Base-by-base conservation (phyloP, 1,284 basidiomycete species). In the Cutaneotrichosporon sp. region DNA sequence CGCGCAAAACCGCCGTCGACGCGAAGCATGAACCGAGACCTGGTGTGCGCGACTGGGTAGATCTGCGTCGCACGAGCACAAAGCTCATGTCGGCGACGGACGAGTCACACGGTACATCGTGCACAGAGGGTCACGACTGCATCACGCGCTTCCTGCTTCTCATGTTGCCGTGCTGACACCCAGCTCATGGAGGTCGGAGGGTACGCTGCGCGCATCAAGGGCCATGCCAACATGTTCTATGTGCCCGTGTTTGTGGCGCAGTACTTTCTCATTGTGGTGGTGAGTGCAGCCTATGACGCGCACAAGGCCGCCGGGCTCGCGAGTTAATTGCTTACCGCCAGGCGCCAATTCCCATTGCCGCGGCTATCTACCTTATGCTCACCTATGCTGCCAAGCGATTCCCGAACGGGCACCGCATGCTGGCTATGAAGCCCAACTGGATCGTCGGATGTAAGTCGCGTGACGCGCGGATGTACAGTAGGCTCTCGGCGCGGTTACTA, bases 181-280 rank as follows among this genome's bases (percentile, higher is more conserved):
- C 33, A 67, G 68, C 54, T 68, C 26, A 65, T 70, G 63, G 68
- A 70, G 23, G 52, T 63, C 9, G 68, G 63, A 2, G 68, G 68
- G 15, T 70, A 70, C 52, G 67, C 59, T 1, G 62, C 61, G 4
- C 48, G 68, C 23, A 56, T 65, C 10, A 58, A 55, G 13, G 61
- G 61, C n/a, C 51, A 63, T 36, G 38, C 47, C 26, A 51, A 59
- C 35, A 62, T 64, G 17, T 70, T 61, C 44, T 47, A 66, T 8
- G 49, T 55, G 12, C 35, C 47, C 21, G 52, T 58, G 4, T 67
- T 69, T 34, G 59, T 68, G 8, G 62, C 59, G 12, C 69, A 76
- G 46, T 76, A 76, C 62, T 76, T 77, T 42, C 60, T 77, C 46
- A 76, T 77, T 51, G 76, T 77, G 21, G 65, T 69, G 46, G 72